These are phyloP conservation scores for Cutaneotrichosporon cavernicola DNA, from an alignment of 1,284 basidiomycete species.

Conservation along the genomic window DNA sequence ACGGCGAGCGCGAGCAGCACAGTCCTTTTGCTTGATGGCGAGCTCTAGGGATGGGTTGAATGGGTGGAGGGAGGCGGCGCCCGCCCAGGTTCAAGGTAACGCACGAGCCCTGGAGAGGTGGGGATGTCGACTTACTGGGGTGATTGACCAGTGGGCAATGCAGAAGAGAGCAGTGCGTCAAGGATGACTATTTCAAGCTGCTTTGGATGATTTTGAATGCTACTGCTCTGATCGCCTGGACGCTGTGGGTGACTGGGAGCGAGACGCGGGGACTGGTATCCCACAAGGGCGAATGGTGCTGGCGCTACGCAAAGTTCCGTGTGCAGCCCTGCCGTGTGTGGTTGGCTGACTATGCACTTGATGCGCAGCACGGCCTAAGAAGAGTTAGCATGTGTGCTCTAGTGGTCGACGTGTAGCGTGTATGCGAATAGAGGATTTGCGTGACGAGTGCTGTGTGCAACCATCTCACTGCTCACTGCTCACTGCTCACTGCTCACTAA, in stretches of 20 bases:
- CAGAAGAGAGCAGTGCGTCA: neutral
- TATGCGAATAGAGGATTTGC: neutral
- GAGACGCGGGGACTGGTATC: neutral
- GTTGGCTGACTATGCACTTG: neutral
- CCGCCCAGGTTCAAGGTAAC: neutral
- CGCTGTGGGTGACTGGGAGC: neutral
- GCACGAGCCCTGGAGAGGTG: neutral
- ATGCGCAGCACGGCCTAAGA: neutral
- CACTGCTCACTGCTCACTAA: no score
- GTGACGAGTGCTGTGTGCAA: no score
- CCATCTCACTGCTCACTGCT: no score
- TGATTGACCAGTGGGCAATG: neutral
- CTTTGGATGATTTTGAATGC: neutral
- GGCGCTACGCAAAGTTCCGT: neutral
- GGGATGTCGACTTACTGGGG: neutral
- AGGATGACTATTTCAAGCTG: neutral
- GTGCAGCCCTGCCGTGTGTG: neutral
- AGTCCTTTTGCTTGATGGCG: slow-evolving; percentile 1
- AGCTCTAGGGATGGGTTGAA: neutral
- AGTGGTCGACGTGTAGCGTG: neutral
- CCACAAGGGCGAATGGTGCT: neutral
- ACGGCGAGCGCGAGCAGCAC: neutral
- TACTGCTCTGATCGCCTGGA: no score
- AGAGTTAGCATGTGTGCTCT: neutral
- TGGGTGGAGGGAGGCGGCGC: neutral